Evolutionary conservation across 768 basidiomycete species (phyloP).

Genomic region (Sarcodon aspratus): DNA sequence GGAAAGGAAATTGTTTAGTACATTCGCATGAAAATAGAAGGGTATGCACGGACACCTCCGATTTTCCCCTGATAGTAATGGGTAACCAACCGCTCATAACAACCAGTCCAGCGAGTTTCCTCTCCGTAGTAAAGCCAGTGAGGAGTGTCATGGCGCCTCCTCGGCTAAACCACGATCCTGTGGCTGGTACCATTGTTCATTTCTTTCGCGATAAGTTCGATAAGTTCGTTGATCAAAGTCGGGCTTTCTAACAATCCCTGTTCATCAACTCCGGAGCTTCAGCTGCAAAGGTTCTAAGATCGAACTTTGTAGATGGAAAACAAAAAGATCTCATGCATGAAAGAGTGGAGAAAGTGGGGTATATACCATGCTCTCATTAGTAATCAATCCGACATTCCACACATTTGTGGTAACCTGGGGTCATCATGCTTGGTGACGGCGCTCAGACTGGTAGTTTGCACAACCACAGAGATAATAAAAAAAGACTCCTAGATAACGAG

Average conservation of each 20-base stretch:
- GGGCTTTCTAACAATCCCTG: conserved; percentile 69
- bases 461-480: too few species aligned
- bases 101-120: conserved; percentile 61
- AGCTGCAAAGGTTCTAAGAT: conserved; percentile 66
- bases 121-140: conserved; percentile 54
- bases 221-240: conserved; percentile 47
- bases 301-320: not conserved
- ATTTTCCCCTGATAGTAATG: conserved; percentile 49
- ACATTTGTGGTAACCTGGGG: not conserved
- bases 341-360: conserved; percentile 69
- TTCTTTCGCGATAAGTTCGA: conserved; percentile 63
- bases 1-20: not conserved
- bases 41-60: conserved; percentile 37
- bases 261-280: conserved; percentile 21
- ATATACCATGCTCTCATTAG: conserved; percentile 67
- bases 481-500: too few species aligned
- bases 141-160: conserved; percentile 74
- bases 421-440: too few species aligned
- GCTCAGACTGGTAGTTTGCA: too few species aligned
- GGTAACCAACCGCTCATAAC: conserved; percentile 77
- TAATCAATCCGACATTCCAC: conserved; percentile 35
- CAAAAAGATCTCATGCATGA: conserved; percentile 6
- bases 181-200: conserved; percentile 56
- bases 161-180: conserved; percentile 83
- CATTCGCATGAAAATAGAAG: not conserved